phyloP scores from a whole-genome alignment of 129 eudicot genomes.

The Artemisia argyi region DNA sequence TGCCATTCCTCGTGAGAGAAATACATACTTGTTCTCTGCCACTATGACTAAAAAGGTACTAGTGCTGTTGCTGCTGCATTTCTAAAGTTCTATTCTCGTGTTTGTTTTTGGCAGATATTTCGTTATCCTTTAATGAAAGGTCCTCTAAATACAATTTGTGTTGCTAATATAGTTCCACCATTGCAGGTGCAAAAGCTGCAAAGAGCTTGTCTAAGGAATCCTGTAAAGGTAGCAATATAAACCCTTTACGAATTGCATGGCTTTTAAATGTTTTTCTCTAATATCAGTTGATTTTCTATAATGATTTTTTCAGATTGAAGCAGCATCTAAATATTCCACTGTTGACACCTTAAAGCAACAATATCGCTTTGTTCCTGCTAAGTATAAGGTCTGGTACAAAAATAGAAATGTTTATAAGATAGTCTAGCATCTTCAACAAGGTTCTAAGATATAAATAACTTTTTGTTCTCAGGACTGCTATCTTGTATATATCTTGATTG shows the following conservation, averaged over 20 bases:
- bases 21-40: conserved; percentile 83
- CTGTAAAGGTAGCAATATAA: conserved; percentile 63
- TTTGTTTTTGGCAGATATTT: not conserved
- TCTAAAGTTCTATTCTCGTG: not conserved
- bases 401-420: not conserved
- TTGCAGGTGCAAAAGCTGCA: conserved; percentile 88
- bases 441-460: not conserved
- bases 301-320: conserved; percentile 58
- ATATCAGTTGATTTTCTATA: not conserved
- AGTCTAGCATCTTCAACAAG: not conserved
- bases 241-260: not conserved
- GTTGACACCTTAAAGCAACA: conserved; percentile 90
- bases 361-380: conserved; percentile 78
- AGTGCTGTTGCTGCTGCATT: not conserved
- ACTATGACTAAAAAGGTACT: conserved; percentile 90
- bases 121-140: no score
- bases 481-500: conserved; percentile 73
- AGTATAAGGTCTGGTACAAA: conserved; percentile 59
- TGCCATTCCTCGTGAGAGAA: conserved; percentile 85
- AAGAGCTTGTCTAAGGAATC: conserved; percentile 83
- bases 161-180: not conserved
- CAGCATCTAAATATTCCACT: conserved; percentile 80
- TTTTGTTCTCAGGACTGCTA: conserved; percentile 68
- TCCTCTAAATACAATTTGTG: not conserved
- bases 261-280: not conserved